Evolutionary conservation across 129 eudicot species (phyloP).

Genomic region (Artemisia argyi): DNA sequence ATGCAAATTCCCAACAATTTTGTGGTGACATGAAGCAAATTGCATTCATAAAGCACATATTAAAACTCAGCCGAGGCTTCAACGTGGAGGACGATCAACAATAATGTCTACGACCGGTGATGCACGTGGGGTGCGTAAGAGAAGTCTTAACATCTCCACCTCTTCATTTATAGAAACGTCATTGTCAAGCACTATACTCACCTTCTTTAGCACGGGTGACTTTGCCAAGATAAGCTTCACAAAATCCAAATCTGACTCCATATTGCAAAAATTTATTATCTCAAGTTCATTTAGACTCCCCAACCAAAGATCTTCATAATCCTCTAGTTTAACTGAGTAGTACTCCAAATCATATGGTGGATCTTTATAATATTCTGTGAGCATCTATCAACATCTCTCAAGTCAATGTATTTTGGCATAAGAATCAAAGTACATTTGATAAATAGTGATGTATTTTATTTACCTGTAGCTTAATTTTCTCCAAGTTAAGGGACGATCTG

Average conservation of each 20-base stretch:
- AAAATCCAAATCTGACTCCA: not conserved
- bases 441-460: not conserved
- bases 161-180: not conserved
- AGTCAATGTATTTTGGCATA: not conserved
- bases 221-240: no score
- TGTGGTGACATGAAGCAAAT: not conserved
- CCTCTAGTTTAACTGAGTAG: not conserved
- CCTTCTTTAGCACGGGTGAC: slow-evolving; percentile 5
- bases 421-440: not conserved
- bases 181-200: not conserved
- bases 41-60: not conserved
- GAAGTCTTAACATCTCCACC: not conserved
- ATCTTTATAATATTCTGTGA: not conserved
- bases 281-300: not conserved
- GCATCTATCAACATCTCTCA: not conserved
- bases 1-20: no score
- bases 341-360: no score
- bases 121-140: slow-evolving; percentile 10
- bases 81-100: not conserved
- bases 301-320: not conserved
- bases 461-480: slow-evolving; percentile 3
- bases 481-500: slow-evolving; percentile 1
- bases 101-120: not conserved
- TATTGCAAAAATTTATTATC: not conserved
- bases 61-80: not conserved